Conservation (phyloP, 768 basidiomycete genomes). For the Amanita muscaria region DNA sequence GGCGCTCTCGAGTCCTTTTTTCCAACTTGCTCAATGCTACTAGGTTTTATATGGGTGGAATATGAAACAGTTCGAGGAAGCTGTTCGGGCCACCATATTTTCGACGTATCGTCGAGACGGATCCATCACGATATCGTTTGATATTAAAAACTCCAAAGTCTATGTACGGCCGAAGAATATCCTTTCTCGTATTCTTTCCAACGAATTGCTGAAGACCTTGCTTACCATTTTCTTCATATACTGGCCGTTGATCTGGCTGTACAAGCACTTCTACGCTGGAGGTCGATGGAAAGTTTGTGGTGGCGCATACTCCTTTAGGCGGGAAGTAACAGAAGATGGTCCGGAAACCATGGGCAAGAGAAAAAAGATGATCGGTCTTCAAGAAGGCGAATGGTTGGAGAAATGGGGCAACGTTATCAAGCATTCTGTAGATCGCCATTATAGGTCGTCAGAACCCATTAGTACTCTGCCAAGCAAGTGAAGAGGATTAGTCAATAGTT, state of each 20-base stretch:
- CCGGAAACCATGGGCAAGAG: constrained; percentile 20
- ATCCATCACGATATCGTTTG: constrained; percentile 40
- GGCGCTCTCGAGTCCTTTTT: background rate
- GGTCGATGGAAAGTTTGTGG: constrained; percentile 73
- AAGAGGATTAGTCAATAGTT: background rate
- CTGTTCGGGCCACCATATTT: constrained; percentile 33
- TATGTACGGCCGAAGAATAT: constrained; percentile 59
- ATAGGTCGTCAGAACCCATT: constrained; percentile 29
- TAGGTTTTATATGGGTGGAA: constrained; percentile 43
- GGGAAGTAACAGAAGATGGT: constrained; percentile 26
- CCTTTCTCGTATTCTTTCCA: constrained; percentile 60
- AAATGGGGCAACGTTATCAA: constrained; percentile 65
- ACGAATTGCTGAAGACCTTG: constrained; percentile 62
- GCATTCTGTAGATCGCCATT: constrained; percentile 41
- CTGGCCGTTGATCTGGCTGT: constrained; percentile 79
- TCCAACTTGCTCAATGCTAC: background rate
- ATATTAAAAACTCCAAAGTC: constrained; percentile 37
- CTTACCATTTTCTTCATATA: constrained; percentile 63
- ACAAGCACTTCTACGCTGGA: constrained; percentile 60
- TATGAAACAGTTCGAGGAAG: constrained; percentile 29
- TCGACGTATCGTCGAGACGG: constrained; percentile 39
- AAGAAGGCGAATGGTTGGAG: constrained; percentile 75
- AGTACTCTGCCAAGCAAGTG: background rate
- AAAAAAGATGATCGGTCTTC: constrained; percentile 43
- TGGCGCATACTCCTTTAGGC: constrained; percentile 63